phyloP scores from a whole-genome alignment of 176 grass and related monocot genomes.

The Pontederia paniculata region DNA sequence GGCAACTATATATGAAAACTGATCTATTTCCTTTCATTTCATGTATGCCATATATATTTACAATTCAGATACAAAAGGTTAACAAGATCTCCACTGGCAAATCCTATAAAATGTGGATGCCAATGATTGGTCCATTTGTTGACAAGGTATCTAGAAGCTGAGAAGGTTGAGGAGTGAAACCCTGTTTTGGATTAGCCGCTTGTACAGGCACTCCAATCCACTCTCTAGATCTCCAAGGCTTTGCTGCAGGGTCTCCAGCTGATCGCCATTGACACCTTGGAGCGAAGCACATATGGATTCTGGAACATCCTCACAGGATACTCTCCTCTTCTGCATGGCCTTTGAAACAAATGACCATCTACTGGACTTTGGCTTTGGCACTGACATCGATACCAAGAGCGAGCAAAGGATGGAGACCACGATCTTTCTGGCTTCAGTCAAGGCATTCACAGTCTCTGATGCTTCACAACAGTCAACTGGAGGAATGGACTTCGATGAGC shows the following conservation, averaged over 20 bases:
- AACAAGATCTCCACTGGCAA: too few relatives aligned
- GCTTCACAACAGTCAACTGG: background rate
- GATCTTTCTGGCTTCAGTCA: slow-evolving; percentile 7
- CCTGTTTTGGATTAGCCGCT: background rate
- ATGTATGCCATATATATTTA: too few relatives aligned
- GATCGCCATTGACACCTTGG: too few relatives aligned
- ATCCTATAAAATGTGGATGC: too few relatives aligned
- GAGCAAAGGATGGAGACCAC: slow-evolving; percentile 1
- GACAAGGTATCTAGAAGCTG: too few relatives aligned
- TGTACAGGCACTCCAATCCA: slow-evolving; percentile 4
- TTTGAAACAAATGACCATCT: slow-evolving; percentile 8
- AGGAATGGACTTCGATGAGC: background rate
- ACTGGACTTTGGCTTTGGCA: background rate
- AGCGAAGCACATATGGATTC: too few relatives aligned
- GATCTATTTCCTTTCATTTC: too few relatives aligned
- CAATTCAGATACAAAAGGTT: too few relatives aligned
- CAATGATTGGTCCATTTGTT: too few relatives aligned
- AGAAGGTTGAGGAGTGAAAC: too few relatives aligned
- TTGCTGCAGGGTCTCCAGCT: background rate
- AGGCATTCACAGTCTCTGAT: background rate
- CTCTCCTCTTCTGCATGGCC: background rate
- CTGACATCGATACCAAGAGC: background rate
- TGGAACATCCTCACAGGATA: background rate
- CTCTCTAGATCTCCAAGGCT: slow-evolving; percentile 5
- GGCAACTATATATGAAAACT: too few relatives aligned